These are phyloP conservation scores for Pistacia integerrima DNA, from an alignment of 345 rosid genomes.

Conservation along the genomic window DNA sequence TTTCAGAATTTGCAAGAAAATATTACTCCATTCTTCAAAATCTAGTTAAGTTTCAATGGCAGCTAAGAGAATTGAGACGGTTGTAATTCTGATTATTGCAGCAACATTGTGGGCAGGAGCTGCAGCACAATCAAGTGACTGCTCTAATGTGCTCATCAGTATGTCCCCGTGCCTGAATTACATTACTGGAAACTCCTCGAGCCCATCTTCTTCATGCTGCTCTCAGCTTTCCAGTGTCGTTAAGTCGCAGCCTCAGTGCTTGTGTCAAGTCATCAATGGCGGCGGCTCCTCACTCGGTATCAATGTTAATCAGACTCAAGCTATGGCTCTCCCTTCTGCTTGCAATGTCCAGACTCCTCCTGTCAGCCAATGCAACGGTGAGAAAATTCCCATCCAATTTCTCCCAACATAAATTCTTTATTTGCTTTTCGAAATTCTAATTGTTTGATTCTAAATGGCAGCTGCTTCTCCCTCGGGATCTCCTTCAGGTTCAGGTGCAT, in stretches of 20 bases:
- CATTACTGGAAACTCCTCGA: conserved; percentile 29
- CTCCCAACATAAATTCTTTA: too few relatives aligned
- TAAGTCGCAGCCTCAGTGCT: conserved; percentile 30
- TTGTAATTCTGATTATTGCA: not conserved
- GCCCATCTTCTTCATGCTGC: conserved; percentile 36
- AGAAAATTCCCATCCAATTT: not conserved
- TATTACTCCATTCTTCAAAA: not conserved
- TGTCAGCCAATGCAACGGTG: conserved; percentile 26
- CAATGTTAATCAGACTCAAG: conserved; percentile 37
- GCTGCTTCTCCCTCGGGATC: conserved; percentile 28
- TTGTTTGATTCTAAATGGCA: not conserved
- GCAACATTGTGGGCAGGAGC: conserved; percentile 13
- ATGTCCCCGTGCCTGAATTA: conserved; percentile 31
- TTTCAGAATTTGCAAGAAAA: not conserved
- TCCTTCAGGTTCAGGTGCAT: conserved; percentile 31
- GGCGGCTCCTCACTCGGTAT: conserved; percentile 31
- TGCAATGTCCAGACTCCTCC: conserved; percentile 36
- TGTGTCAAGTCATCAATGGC: conserved; percentile 31
- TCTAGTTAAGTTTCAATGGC: conserved; percentile 11
- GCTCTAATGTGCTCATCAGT: conserved; percentile 24
- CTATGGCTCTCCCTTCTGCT: conserved; percentile 32
- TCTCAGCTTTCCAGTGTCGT: conserved; percentile 27
- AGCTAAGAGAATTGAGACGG: not conserved
- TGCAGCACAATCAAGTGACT: conserved; percentile 18
- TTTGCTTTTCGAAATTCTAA: not conserved